Evolutionary conservation across 2,329 filamentous ascomycete genomes (phyloP), one percentile per base, ranked within the genome.

Genomic region (Chaetomium olivaceum): DNA sequence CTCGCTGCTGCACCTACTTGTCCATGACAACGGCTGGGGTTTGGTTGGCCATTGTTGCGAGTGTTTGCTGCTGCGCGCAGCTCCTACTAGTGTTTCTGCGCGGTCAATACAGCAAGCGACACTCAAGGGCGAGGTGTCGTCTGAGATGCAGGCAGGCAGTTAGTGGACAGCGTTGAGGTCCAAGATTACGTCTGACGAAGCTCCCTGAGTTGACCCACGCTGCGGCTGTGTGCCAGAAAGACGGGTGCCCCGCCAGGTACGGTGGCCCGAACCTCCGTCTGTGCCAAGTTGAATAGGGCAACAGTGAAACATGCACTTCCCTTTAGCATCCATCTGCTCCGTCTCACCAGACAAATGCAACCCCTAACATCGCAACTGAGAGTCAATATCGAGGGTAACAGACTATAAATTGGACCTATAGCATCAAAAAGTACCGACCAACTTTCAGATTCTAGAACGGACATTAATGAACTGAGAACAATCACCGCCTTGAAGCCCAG

Each of bases 21-120:
- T 99, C 95, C 94, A 99, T 99, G 92, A 99, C 95, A 97, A 99
- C 95, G 91, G 95, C 95, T 76, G 95, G 95, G 78, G 95, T 98
- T 88, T 98, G 94, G 83, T 91, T 91, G 78, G 95, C 94, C 95
- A 99, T 99, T 74, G 77, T 83, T 77, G 75, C 71, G 67, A 60
- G 70, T 60, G 63, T 57, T 23, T 54, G 65, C 66, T 67, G 70
- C 66, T 67, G 67, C 60, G 68, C 67, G 67, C 68, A 72, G 68
- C 66, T 66, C 29, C 39, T 60, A 55, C 46, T 65, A 39, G 61
- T 59, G 55, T 23, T 57, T 65, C 51, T 64, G 65, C 63, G 67
- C 66, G 65, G 61, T 61, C 16, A 59, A 51, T 29, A 51, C 61
- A 61, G 62, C 43, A 59, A 48, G 46, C 33, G 50, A 63, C 31